Evolutionary conservation across 352 stramenopile species (phyloP).

Genomic region (Blastocystis sp.): DNA sequence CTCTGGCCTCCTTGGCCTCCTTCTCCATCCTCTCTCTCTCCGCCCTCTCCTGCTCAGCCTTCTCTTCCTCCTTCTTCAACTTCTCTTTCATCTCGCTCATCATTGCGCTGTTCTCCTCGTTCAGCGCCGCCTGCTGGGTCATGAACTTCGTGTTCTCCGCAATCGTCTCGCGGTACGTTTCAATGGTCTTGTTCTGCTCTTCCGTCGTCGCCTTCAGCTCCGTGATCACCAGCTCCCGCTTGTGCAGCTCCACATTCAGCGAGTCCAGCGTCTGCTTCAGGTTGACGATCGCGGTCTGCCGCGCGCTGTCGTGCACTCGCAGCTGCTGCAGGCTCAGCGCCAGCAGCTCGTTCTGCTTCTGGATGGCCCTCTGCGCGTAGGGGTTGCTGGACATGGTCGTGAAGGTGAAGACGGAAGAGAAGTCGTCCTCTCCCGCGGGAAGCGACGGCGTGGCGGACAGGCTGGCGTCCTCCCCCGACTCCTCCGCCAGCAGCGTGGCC

Average conservation of each 20-base stretch:
- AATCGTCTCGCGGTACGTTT: background rate
- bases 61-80: background rate
- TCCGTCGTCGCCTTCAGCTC: background rate
- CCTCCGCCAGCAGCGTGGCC: background rate
- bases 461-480: background rate
- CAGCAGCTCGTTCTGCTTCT: conserved; percentile 44
- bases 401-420: conserved; percentile 44
- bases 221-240: background rate
- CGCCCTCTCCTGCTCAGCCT: background rate
- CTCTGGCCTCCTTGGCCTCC: background rate
- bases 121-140: conserved; percentile 1
- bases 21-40: background rate
- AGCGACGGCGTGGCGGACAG: background rate
- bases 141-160: background rate
- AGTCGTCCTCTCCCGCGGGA: background rate
- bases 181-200: conserved; percentile 4
- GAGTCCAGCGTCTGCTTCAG: background rate
- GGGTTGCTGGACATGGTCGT: conserved; percentile 42
- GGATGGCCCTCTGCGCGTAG: conserved; percentile 34
- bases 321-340: conserved; percentile 26
- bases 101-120: background rate
- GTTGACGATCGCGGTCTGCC: background rate
- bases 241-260: conserved; percentile 38
- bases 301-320: background rate
- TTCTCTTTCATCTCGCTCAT: background rate